Evolutionary conservation across 345 rosid genomes (phyloP).

Genomic region (Eucalyptus erythrocorys): DNA sequence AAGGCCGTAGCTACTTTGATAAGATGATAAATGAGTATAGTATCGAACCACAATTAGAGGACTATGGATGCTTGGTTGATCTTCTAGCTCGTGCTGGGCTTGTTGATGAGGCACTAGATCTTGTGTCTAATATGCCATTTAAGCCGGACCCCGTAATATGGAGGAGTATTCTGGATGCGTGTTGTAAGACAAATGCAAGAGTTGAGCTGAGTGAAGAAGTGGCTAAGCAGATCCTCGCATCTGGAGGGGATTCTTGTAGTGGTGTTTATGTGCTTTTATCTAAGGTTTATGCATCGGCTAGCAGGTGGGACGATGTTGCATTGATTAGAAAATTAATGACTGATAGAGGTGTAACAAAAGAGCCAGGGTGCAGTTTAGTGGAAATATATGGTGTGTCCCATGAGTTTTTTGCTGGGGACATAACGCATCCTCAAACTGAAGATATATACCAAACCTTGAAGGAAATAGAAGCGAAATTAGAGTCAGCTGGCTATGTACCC

Average conservation of each 20-base stretch:
- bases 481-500: constrained; percentile 30
- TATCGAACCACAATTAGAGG: constrained; percentile 63
- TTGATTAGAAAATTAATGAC: constrained; percentile 55
- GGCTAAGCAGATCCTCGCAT: constrained; percentile 36
- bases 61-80: constrained; percentile 72
- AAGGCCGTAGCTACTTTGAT: constrained; percentile 47
- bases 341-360: constrained; percentile 50
- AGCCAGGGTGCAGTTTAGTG: constrained; percentile 81
- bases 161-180: constrained; percentile 88
- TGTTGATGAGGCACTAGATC: constrained; percentile 48
- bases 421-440: constrained; percentile 49
- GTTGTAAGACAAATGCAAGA: constrained; percentile 48
- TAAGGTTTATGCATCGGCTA: constrained; percentile 64
- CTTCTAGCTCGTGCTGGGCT: constrained; percentile 69
- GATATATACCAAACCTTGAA: constrained; percentile 45
- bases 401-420: constrained; percentile 84
- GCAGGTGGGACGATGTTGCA: constrained; percentile 71
- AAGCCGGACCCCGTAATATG: constrained; percentile 73
- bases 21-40: constrained; percentile 44
- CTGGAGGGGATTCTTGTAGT: constrained; percentile 21
- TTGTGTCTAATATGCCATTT: constrained; percentile 51
- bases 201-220: constrained; percentile 57
- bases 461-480: constrained; percentile 39
- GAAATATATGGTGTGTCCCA: constrained; percentile 60
- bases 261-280: constrained; percentile 73